These are phyloP conservation scores for Grosmannia huntii DNA, from an alignment of 2,329 filamentous ascomycete species.

Conservation along the genomic window DNA sequence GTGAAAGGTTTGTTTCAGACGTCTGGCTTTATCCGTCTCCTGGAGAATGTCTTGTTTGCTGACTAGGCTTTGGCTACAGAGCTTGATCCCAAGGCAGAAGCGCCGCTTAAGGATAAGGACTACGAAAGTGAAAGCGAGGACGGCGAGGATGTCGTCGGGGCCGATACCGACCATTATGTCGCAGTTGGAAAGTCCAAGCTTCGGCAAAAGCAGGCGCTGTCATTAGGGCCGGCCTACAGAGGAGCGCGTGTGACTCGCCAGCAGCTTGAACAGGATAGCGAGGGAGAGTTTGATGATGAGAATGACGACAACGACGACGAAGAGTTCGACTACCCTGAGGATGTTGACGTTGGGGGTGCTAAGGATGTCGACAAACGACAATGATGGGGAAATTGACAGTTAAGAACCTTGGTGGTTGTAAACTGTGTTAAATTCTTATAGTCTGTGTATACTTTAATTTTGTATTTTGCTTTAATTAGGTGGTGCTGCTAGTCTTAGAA, in stretches of 20 bases:
- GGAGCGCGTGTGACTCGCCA: slow-evolving; percentile 64
- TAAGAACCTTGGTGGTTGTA: too few species aligned
- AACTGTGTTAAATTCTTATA: too few species aligned
- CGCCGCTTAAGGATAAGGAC: slow-evolving; percentile 38
- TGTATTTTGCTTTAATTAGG: too few species aligned
- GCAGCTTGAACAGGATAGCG: slow-evolving; percentile 46
- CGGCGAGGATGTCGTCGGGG: slow-evolving; percentile 34
- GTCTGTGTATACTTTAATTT: too few species aligned
- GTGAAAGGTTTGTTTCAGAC: slow-evolving; percentile 38
- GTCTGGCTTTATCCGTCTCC: too few species aligned
- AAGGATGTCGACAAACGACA: slow-evolving; percentile 35
- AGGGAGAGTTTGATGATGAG: slow-evolving; percentile 37
- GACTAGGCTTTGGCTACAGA: slow-evolving; percentile 34
- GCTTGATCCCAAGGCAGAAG: slow-evolving; percentile 65
- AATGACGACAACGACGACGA: slow-evolving; percentile 30
- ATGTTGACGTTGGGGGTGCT: slow-evolving; percentile 39
- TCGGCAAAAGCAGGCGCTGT: slow-evolving; percentile 54
- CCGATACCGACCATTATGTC: slow-evolving; percentile 80
- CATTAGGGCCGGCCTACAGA: slow-evolving; percentile 67
- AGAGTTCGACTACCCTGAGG: slow-evolving; percentile 42
- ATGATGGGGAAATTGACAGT: slow-evolving; percentile 50
- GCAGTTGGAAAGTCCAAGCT: slow-evolving; percentile 74
- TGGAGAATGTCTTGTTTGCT: neutral
- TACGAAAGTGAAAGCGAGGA: slow-evolving; percentile 39
- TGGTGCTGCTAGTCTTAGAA: too few species aligned